Conservation (phyloP, 495 filamentous ascomycete genomes). For the Margaritispora aquatica region DNA sequence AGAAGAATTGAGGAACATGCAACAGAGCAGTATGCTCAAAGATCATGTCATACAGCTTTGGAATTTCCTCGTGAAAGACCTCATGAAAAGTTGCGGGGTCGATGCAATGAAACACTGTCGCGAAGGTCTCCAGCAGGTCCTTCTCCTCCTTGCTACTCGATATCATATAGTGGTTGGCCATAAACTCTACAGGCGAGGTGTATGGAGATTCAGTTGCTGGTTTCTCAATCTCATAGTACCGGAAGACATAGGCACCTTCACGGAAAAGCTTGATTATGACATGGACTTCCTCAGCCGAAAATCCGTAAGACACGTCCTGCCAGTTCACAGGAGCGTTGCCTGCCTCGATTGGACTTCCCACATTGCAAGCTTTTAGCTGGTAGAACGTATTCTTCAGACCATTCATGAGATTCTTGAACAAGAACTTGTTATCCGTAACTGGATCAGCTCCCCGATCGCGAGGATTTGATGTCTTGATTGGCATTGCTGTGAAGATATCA, state of each 20-base stretch:
- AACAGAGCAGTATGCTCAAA: constrained; percentile 92
- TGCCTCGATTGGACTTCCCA: constrained; percentile 59
- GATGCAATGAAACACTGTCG: constrained; percentile 96
- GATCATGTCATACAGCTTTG: constrained; percentile 93
- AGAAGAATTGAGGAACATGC: constrained; percentile 95
- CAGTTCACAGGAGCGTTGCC: constrained; percentile 80
- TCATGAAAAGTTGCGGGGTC: constrained; percentile 98
- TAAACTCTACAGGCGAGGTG: constrained; percentile 76
- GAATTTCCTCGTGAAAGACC: constrained; percentile 96
- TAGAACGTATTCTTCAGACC: constrained; percentile 97
- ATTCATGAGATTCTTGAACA: constrained; percentile 98
- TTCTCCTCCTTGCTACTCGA: constrained; percentile 94
- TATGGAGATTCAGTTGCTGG: constrained; percentile 66
- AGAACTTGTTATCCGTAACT: constrained; percentile 95
- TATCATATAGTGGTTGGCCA: constrained; percentile 87
- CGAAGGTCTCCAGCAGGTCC: constrained; percentile 94
- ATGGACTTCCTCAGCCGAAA: constrained; percentile 93
- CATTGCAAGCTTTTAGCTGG: constrained; percentile 85
- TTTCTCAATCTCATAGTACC: constrained; percentile 90
- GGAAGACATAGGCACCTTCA: constrained; percentile 90
- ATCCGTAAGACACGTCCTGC: constrained; percentile 93
- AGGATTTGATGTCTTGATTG: constrained; percentile 91
- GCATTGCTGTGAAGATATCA: constrained; percentile 93
- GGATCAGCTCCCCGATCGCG: constrained; percentile 87
- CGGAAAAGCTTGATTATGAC: constrained; percentile 97